Conservation (phyloP, 2,329 filamentous ascomycete genomes). For the Pestalotiopsis sp. region DNA sequence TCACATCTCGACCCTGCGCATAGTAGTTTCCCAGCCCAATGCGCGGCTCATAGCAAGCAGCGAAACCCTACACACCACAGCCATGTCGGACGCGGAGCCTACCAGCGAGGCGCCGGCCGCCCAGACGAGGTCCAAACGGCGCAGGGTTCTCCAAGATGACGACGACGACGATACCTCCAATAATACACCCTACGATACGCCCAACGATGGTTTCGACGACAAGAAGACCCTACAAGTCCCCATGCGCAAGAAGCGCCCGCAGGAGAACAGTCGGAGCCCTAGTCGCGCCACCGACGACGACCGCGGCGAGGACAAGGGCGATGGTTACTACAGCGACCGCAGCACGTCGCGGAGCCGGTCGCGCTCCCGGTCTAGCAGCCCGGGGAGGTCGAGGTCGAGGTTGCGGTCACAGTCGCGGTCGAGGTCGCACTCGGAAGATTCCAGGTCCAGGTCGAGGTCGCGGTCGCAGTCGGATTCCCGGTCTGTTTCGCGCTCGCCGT, state of each 20-base stretch:
- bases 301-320: not conserved
- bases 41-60: not conserved
- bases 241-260: constrained; percentile 29
- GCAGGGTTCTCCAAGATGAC: constrained; percentile 43
- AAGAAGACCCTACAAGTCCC: constrained; percentile 28
- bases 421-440: constrained; percentile 19
- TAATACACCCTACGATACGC: constrained; percentile 38
- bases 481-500: constrained; percentile 23
- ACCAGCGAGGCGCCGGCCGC: constrained; percentile 6
- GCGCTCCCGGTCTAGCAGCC: constrained; percentile 18
- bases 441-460: constrained; percentile 17
- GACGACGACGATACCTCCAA: constrained; percentile 35
- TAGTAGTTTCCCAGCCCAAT: not conserved
- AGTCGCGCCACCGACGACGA: constrained; percentile 20
- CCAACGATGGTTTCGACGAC: constrained; percentile 34
- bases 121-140: constrained; percentile 42
- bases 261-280: constrained; percentile 23
- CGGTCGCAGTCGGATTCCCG: constrained; percentile 24
- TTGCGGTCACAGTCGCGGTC: constrained; percentile 23
- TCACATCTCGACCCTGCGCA: not conserved
- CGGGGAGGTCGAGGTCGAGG: constrained; percentile 21
- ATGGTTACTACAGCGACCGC: constrained; percentile 31
- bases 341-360: constrained; percentile 30
- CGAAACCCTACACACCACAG: not conserved
- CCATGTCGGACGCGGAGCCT: constrained; percentile 13